A percentile compares a stretch with the other conserved stretches of the same genome.
Evolutionary conservation across 129 eudicot species (phyloP).

Genomic region (Artemisia argyi): DNA sequence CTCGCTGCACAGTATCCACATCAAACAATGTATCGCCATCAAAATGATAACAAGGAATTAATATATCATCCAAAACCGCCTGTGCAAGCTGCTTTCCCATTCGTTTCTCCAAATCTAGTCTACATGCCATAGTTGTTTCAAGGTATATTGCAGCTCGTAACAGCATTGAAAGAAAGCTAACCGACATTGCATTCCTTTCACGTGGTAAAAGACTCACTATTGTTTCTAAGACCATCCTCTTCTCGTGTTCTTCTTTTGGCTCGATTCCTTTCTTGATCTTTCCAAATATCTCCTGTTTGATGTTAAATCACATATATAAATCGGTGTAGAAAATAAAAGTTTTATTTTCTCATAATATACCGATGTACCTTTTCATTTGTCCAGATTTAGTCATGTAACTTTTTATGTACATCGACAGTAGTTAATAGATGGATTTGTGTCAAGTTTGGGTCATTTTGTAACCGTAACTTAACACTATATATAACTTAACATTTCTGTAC

Average conservation of each 20-base stretch:
- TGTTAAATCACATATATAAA: conserved; percentile 3
- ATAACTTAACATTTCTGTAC: too few relatives aligned
- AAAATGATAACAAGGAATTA: conserved; percentile 73
- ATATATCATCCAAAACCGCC: conserved; percentile 76
- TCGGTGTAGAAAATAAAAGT: too few relatives aligned
- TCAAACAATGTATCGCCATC: conserved; percentile 80
- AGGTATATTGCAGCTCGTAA: conserved; percentile 78
- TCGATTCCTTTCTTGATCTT: conserved; percentile 67
- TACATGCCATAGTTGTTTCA: conserved; percentile 85
- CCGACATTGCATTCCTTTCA: conserved; percentile 75
- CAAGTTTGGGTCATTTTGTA: too few relatives aligned
- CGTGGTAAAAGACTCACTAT: conserved; percentile 88
- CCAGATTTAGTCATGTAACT: too few relatives aligned
- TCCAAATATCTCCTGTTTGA: conserved; percentile 69
- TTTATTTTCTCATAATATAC: too few relatives aligned
- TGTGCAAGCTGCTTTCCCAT: conserved; percentile 77
- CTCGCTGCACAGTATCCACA: conserved; percentile 71
- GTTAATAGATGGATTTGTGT: too few relatives aligned
- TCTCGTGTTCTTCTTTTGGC: conserved; percentile 78
- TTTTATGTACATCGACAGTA: too few relatives aligned
- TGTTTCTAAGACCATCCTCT: conserved; percentile 81
- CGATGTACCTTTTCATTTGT: too few relatives aligned
- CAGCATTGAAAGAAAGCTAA: conserved; percentile 88
- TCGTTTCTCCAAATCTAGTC: conserved; percentile 87
- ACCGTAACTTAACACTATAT: too few relatives aligned